Conservation (phyloP, 2,329 filamentous ascomycete genomes). For the Pezicula neosporulosa region DNA sequence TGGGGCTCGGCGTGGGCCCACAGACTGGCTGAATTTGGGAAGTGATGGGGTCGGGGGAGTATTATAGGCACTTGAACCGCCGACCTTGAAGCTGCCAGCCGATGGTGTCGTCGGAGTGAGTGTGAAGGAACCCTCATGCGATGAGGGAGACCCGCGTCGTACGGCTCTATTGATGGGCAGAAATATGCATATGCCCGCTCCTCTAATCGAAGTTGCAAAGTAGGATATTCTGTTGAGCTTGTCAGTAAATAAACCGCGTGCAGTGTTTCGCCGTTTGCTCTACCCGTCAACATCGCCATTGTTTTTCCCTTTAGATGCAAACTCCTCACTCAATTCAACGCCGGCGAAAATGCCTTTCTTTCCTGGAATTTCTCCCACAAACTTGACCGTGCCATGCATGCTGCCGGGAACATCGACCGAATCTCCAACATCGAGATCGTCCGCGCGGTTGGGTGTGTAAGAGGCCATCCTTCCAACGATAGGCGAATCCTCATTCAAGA, state of each 20-base stretch:
- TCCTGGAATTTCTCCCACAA: constrained; percentile 80
- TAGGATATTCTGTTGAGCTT: constrained; percentile 58
- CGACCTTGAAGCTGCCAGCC: constrained; percentile 42
- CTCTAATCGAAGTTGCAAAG: constrained; percentile 74
- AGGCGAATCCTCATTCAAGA: constrained; percentile 39
- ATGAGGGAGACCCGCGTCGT: constrained; percentile 57
- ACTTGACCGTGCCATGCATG: constrained; percentile 88
- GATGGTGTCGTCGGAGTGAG: constrained; percentile 67
- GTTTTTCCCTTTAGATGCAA: constrained; percentile 85
- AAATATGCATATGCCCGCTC: constrained; percentile 95
- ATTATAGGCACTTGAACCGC: constrained; percentile 46
- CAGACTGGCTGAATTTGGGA: constrained; percentile 83
- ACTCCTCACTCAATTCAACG: constrained; percentile 81
- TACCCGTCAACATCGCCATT: constrained; percentile 94
- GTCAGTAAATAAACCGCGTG: constrained; percentile 17
- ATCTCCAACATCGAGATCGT: constrained; percentile 71
- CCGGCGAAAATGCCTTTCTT: constrained; percentile 92
- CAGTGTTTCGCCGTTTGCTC: constrained; percentile 28
- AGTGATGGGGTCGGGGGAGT: constrained; percentile 63
- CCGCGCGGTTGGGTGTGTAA: constrained; percentile 48
- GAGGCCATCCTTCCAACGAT: constrained; percentile 47
- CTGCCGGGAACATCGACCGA: constrained; percentile 87
- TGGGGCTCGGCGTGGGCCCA: constrained; percentile 66
- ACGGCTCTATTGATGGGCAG: constrained; percentile 79
- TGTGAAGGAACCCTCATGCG: constrained; percentile 51